Evolutionary conservation across 2,329 filamentous ascomycete species (phyloP), one percentile per base, ranked within the genome.

Genomic region (Curvularia spicifera): DNA sequence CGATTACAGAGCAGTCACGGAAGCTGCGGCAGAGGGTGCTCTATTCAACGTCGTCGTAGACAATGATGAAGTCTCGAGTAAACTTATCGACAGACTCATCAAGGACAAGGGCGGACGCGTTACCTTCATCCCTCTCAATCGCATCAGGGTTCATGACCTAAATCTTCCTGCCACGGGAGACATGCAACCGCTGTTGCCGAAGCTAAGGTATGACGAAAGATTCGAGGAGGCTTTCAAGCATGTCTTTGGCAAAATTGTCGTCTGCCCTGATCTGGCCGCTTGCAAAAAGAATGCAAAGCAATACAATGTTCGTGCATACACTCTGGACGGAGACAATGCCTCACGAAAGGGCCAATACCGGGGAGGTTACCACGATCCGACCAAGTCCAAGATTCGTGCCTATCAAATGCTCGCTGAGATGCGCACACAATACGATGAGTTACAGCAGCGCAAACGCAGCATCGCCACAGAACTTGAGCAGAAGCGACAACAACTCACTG

Each of bases 31-130:
- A 2, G 95, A 95, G 18, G 89, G 89, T 63, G 96, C 92, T 74
- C 83, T 99, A 8, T 99, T 99, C 79, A 92, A 99, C 77, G 97
- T 97, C 66, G 88, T 99, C 10, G 94, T 98, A 43, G 94, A 99
- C 75, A 94, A 90, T 49, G 92, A 96, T 60, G 87, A 90, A 40
- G 97, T 93, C 0, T 93, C 93, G 0, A 92, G 91, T 1, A 86
- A 87, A 66, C 85, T 97, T 33, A 87, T 95, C 43, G 90, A 94
- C 65, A 85, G 88, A 13, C 82, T 99, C 28, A 90, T 93, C 73
- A 89, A 88, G 64, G 87, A 91, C 66, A 90, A 88, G 60, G 89
- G 90, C 15, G 95, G 95, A 12, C 87, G 95, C 72, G 85, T 99
- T 18, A 99, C 96, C 0, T 97, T 97, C 71, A 94, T 98, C 84